Conservation (phyloP, 75 land plant species). For the Selaginella tamariscina region DNA sequence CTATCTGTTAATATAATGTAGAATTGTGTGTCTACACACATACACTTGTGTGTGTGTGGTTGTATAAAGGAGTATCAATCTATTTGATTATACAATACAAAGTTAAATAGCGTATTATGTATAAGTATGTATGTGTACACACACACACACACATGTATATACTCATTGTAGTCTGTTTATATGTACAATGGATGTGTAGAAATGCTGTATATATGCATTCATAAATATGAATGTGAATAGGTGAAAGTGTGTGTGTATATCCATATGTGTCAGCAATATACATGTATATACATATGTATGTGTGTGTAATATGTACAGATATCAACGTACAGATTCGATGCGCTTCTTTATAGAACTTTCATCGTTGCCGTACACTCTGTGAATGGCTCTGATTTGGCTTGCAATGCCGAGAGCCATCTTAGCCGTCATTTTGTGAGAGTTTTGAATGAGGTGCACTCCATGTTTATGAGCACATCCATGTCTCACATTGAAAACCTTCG, state of each 20-base stretch:
- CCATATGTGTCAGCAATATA: no score
- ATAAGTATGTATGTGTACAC: no score
- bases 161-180: no score
- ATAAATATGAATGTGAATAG: background rate
- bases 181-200: background rate
- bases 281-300: background rate
- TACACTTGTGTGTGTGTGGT: no score
- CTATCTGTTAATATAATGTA: no score
- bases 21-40: no score
- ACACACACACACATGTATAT: no score
- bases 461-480: background rate
- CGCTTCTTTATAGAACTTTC: background rate
- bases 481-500: background rate
- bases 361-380: background rate
- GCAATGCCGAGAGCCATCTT: background rate
- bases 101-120: no score
- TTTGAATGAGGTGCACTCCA: background rate
- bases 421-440: background rate
- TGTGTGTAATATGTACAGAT: background rate
- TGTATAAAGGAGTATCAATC: no score
- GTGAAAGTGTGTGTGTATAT: no score
- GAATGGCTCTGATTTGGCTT: background rate
- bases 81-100: no score
- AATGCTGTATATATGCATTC: background rate
- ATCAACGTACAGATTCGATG: background rate